A percentile compares a stretch with the other conserved stretches of the same genome.
Conservation (phyloP, 2,329 filamentous ascomycete species). For the Fusarium chlamydosporum region DNA sequence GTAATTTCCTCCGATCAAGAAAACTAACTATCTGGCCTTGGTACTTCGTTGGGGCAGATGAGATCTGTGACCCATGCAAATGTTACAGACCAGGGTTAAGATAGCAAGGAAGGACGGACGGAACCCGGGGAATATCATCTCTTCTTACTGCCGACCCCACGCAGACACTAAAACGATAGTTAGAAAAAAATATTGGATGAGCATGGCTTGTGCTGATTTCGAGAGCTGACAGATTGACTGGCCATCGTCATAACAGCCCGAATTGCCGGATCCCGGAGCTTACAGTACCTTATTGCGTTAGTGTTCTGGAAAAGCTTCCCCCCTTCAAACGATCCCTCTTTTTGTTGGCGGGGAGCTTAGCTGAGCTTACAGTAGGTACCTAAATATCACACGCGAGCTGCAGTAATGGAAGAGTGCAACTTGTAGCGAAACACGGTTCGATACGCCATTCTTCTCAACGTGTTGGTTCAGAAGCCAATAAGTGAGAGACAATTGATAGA, state of each 20-base stretch:
- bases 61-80: conserved; percentile 9
- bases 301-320: conserved; percentile 6
- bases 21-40: not conserved
- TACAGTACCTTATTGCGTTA: not conserved
- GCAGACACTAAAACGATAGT: not conserved
- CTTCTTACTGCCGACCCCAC: conserved; percentile 17
- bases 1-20: not conserved
- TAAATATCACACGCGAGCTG: not conserved
- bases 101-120: not conserved
- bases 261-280: conserved; percentile 25
- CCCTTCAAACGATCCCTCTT: not conserved
- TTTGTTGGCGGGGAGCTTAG: not conserved
- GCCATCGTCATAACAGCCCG: conserved; percentile 10
- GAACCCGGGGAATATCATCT: conserved; percentile 21
- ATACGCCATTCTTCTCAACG: not conserved
- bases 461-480: not conserved
- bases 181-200: conserved; percentile 12
- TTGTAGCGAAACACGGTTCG: not conserved
- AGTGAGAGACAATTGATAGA: too few species aligned
- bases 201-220: not conserved
- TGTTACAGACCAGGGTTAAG: not conserved
- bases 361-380: too few species aligned
- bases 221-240: not conserved
- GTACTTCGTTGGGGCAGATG: conserved; percentile 2
- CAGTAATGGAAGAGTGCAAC: not conserved